These are phyloP conservation scores for Neopestalotiopsis sp. DNA, from an alignment of 2,329 filamentous ascomycete genomes.

Conservation along the genomic window DNA sequence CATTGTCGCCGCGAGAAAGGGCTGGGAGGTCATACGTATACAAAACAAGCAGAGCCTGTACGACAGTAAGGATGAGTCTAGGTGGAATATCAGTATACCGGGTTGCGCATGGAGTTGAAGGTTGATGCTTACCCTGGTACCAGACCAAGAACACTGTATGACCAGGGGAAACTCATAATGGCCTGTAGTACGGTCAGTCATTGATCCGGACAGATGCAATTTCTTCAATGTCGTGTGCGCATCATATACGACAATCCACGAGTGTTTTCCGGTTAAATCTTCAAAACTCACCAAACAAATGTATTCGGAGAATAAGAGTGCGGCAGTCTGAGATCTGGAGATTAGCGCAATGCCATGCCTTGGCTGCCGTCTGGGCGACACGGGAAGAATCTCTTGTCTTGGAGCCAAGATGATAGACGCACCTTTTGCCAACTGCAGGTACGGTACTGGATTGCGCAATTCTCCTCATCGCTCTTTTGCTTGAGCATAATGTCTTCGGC, in stretches of 20 bases:
- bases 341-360: constrained; percentile 21
- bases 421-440: constrained; percentile 95
- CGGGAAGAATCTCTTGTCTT: constrained; percentile 11
- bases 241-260: background rate
- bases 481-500: constrained; percentile 53
- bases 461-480: constrained; percentile 79
- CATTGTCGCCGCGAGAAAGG: background rate
- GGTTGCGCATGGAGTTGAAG: background rate
- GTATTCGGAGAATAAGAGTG: constrained; percentile 90
- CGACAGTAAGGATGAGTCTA: constrained; percentile 76
- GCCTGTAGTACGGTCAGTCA: constrained; percentile 42
- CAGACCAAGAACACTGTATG: constrained; percentile 84
- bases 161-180: constrained; percentile 97
- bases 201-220: background rate
- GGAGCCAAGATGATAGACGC: constrained; percentile 24
- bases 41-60: constrained; percentile 78
- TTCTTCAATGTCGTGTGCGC: background rate
- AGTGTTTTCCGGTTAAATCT: background rate
- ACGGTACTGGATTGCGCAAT: constrained; percentile 84
- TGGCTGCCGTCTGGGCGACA: constrained; percentile 20
- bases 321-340: constrained; percentile 68
- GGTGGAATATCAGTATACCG: constrained; percentile 8
- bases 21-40: constrained; percentile 75
- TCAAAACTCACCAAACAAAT: constrained; percentile 73
- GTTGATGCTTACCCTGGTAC: constrained; percentile 67